Base-by-base conservation (phyloP, 371 early-diverging fungal genomes). In the Mortierella sp. region DNA sequence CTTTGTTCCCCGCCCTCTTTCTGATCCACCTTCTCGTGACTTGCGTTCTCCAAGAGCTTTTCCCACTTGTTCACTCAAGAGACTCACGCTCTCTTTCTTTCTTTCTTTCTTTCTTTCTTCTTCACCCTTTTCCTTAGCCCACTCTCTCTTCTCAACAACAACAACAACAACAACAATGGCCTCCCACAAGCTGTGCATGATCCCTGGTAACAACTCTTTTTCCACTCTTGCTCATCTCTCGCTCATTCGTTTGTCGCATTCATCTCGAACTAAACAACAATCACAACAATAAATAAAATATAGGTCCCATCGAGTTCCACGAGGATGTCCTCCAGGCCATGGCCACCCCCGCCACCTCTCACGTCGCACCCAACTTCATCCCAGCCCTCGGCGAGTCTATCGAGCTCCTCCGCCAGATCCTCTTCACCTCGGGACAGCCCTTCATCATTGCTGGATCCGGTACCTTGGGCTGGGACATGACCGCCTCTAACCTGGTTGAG, bases 361-460 rank as follows among this genome's bases (percentile, higher is more conserved):
- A 99, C 88, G 97, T 97, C 46, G 97, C 96, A 77, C 98, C 98
- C 61, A 86, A 88, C 74, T 99, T 99, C 74, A 95, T 97, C 75
- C 93, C 95, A 67, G 90, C 91, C 82, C 97, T 98, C 88, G 97
- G 98, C 71, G 94, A 94, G 73, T 83, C 94, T 21, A 91, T 99
- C 76, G 96, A 97, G 87, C 92, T 95, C 88, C 90, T 96, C 48
- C 93, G 98, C 75, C 88, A 94, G 77, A 94, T 98, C 21, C 92
- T 97, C 61, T 90, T 93, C 70, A 94, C 96, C 31, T 92, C 94
- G 74, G 98, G 94, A 19, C 98, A 99, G 88, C 98, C 99, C 37
- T 97, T 98, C 88, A 91, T 99, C 82, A 91, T 98, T 64, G 93
- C 98, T 54, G 99, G 98, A 74, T 97, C 97, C 13, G 98, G 99